Conservation (phyloP, 768 basidiomycete species). For the Hygrophorus pudorinus region DNA sequence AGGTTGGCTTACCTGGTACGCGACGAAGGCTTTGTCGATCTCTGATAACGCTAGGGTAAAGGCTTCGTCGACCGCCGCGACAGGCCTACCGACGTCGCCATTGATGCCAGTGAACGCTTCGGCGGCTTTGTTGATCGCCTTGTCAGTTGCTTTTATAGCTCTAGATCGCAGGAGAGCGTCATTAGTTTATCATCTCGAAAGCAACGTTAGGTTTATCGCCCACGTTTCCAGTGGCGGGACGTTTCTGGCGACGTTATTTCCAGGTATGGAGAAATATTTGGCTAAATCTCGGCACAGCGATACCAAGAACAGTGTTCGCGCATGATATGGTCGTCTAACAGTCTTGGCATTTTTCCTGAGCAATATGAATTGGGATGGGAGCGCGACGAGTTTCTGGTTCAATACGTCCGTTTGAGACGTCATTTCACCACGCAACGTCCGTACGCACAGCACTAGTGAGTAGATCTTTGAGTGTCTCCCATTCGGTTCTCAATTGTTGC, state of each 20-base stretch:
- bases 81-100: neutral
- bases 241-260: neutral
- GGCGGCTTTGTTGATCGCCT: neutral
- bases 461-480: neutral
- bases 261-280: neutral
- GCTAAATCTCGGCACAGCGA: neutral
- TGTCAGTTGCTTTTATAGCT: neutral
- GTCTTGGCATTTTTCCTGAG: neutral
- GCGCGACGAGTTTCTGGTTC: neutral
- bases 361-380: neutral
- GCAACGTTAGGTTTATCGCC: too few relatives aligned
- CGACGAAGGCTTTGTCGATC: neutral
- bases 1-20: neutral
- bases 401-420: neutral
- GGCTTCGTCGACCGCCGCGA: neutral
- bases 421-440: neutral
- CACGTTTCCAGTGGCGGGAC: neutral
- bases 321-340: constrained; percentile 1
- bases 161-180: neutral
- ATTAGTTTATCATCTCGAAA: neutral
- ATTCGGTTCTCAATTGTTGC: neutral
- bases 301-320: neutral
- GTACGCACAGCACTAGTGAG: neutral
- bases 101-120: neutral
- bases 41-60: neutral